Evolutionary conservation across 73 alveolate genomes (phyloP).

Genomic region (Tetrahymena thermophila): DNA sequence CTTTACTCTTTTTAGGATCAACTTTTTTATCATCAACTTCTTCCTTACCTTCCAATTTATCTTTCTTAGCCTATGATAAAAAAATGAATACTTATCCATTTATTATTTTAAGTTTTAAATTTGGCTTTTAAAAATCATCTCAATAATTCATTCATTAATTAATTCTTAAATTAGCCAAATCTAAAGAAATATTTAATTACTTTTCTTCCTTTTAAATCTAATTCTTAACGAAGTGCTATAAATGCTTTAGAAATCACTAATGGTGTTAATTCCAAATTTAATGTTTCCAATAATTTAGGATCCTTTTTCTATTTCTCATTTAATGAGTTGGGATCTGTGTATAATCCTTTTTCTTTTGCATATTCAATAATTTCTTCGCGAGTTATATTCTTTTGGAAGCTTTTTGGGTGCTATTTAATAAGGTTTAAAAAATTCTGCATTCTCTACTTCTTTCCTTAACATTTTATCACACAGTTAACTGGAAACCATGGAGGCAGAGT

Average conservation of each 20-base stretch:
- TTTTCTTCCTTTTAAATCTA: conserved; percentile 12
- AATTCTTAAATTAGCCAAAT: background rate
- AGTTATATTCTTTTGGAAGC: conserved; percentile 36
- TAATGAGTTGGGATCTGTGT: conserved; percentile 22
- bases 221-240: conserved; percentile 13
- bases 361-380: conserved; percentile 33
- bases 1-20: background rate
- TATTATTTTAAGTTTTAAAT: background rate
- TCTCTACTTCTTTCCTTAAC: conserved; percentile 15
- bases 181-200: background rate
- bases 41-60: background rate
- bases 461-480: conserved; percentile 12
- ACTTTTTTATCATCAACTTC: background rate
- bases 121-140: background rate
- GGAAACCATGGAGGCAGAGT: conserved; percentile 35
- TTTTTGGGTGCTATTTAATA: conserved; percentile 15
- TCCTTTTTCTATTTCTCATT: conserved; percentile 44
- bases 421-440: conserved; percentile 9
- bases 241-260: conserved; percentile 30
- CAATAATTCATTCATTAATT: background rate
- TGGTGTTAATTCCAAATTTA: conserved; percentile 30
- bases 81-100: background rate
- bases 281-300: conserved; percentile 32
- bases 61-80: background rate
- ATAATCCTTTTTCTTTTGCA: conserved; percentile 23